A percentile compares a stretch with the other conserved stretches of the same genome.
These are phyloP conservation scores for Sphagnurus paluster DNA, from an alignment of 1,284 basidiomycete species.

Conservation along the genomic window DNA sequence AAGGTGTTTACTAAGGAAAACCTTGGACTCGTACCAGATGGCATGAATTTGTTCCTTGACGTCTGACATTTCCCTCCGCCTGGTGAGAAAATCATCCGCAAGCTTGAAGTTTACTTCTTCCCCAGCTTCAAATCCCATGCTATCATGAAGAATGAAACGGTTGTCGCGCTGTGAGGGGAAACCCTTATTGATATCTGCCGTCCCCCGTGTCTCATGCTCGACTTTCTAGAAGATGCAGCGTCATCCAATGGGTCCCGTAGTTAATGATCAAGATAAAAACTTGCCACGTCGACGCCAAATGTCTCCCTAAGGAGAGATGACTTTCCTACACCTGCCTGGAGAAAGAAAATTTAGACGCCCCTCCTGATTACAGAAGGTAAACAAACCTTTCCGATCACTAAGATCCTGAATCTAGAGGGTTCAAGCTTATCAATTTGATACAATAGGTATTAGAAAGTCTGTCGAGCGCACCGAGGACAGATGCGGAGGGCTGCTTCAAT, in stretches of 20 bases:
- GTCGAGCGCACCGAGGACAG: background rate
- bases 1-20: too few species aligned
- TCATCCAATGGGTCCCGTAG: background rate
- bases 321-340: constrained; percentile 12
- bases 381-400: constrained; percentile 15
- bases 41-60: constrained; percentile 11
- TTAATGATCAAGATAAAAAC: background rate
- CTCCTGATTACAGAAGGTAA: background rate
- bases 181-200: constrained; percentile 8
- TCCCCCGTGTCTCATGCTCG: background rate
- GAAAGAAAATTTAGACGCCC: background rate
- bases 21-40: constrained; percentile 12
- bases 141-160: constrained; percentile 11
- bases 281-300: constrained; percentile 7
- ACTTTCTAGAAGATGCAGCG: background rate
- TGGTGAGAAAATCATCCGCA: constrained; percentile 6
- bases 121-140: constrained; percentile 10
- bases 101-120: background rate
- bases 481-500: too few species aligned
- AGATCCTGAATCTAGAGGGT: constrained; percentile 10
- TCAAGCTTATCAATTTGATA: too few species aligned
- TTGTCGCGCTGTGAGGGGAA: constrained; percentile 3
- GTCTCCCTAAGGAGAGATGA: constrained; percentile 8
- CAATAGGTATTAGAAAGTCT: too few species aligned
- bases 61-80: background rate